Evolutionary conservation across 768 basidiomycete species (phyloP).

Genomic region (Panaeolus papilionaceus): DNA sequence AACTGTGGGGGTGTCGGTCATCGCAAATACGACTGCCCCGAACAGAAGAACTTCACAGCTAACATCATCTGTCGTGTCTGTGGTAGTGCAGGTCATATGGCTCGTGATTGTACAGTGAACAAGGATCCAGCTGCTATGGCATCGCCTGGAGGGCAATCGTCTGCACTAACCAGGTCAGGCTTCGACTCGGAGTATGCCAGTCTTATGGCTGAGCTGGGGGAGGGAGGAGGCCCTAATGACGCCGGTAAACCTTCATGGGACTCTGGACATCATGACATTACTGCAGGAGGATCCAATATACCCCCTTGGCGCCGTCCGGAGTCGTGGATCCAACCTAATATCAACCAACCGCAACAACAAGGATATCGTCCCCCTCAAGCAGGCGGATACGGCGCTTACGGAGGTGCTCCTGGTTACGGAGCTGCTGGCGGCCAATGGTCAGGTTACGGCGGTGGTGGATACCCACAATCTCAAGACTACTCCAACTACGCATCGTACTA

Average conservation of each 20-base stretch:
- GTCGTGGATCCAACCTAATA: slow-evolving; percentile 73
- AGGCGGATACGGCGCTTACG: slow-evolving; percentile 52
- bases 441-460: slow-evolving; percentile 52
- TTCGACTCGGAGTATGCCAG: slow-evolving; percentile 99
- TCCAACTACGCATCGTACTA: slow-evolving; percentile 88
- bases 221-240: slow-evolving; percentile 68
- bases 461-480: slow-evolving; percentile 72
- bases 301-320: slow-evolving; percentile 94
- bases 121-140: slow-evolving; percentile 81
- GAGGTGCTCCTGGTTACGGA: slow-evolving; percentile 49
- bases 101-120: slow-evolving; percentile 94
- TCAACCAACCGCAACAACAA: slow-evolving; percentile 55
- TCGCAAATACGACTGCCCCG: slow-evolving; percentile 98
- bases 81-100: slow-evolving; percentile 99
- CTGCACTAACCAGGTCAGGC: slow-evolving; percentile 67
- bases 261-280: slow-evolving; percentile 65
- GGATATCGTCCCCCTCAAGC: slow-evolving; percentile 76
- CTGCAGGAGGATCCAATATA: slow-evolving; percentile 78
- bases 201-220: slow-evolving; percentile 97
- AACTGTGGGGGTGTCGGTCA: slow-evolving; percentile 95
- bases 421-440: slow-evolving; percentile 50
- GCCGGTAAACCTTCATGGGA: slow-evolving; percentile 59
- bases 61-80: slow-evolving; percentile 99
- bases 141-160: slow-evolving; percentile 49
- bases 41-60: slow-evolving; percentile 98